Evolutionary conservation across 1,284 basidiomycete genomes (phyloP), one percentile per base, ranked within the genome.

Genomic region (Rugosomyces carneus): DNA sequence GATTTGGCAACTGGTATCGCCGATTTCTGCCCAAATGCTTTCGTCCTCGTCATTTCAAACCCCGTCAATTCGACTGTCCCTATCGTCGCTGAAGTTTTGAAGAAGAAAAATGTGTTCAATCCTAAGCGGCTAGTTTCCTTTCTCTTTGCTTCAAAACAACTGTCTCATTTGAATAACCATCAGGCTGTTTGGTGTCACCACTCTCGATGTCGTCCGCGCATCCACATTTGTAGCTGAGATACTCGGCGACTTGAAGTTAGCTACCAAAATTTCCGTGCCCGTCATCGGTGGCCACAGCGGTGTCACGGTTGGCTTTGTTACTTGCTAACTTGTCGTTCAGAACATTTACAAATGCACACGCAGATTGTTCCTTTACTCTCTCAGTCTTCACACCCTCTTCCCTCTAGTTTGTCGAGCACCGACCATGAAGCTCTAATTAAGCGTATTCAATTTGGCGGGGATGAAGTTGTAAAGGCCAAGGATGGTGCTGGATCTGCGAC

Each of bases 231-330:
- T 94, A 50, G 78, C 83, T 29, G 78, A 80, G 49, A 72, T 96
- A 60, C 71, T 81, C 47, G 81, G 83, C 55, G n/a, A n/a, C n/a
- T n/a, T n/a, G n/a, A n/a, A 75, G 80, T 55, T 67, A 79, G 45
- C 81, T 84, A 49, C 67, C 77, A 27, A 80, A 91, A 80, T 83
- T 51, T 69, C 75, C 40, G 79, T 98, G 53, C 88, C 93, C 50
- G 94, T 98, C 56, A 73, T 98, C 49, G 95, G 96, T 61, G 95
- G 96, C 38, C 95, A 99, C 84, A 92, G 89, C 37, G 95, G 96
- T 57, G 76, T 87, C 39, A 99, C 95, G n/a, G n/a, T n/a, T n/a
- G n/a, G n/a, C n/a, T n/a, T n/a, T n/a, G n/a, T n/a, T n/a, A n/a
- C n/a, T n/a, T n/a, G n/a, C n/a, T n/a, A n/a, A n/a, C n/a, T n/a